phyloP scores from a whole-genome alignment of 2,329 filamentous ascomycete genomes.

The Colletotrichum lindemuthianum region DNA sequence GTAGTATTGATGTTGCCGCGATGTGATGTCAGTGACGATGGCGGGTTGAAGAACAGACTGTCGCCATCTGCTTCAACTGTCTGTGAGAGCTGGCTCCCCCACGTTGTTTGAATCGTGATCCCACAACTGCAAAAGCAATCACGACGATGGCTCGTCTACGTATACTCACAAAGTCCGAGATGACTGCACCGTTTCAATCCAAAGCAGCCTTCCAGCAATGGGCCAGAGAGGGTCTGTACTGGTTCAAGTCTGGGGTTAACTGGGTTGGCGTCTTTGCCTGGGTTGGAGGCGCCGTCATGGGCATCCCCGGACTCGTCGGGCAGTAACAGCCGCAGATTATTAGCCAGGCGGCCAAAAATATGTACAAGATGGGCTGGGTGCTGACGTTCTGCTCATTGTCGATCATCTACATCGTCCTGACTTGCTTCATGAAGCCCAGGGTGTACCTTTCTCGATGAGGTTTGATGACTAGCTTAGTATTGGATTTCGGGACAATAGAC shows the following conservation, averaged over 20 bases:
- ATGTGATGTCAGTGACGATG: background rate
- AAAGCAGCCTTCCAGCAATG: conserved; percentile 40
- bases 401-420: conserved; percentile 40
- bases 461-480: too few relatives aligned
- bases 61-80: background rate
- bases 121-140: background rate
- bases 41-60: background rate
- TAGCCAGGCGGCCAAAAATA: conserved; percentile 39
- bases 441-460: conserved; percentile 17
- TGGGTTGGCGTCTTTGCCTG: conserved; percentile 41
- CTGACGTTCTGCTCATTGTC: conserved; percentile 42
- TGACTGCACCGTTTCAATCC: conserved; percentile 40
- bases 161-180: conserved; percentile 23
- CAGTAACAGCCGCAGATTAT: conserved; percentile 41
- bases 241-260: conserved; percentile 47
- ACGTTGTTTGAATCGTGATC: background rate
- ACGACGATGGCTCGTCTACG: conserved; percentile 22
- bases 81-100: background rate
- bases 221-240: conserved; percentile 42
- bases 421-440: conserved; percentile 37
- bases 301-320: conserved; percentile 42
- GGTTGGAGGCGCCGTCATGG: conserved; percentile 40
- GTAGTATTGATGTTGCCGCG: background rate
- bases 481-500: too few relatives aligned
- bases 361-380: conserved; percentile 46